A percentile compares a stretch with the other conserved stretches of the same genome.
Evolutionary conservation across 495 filamentous ascomycete species (phyloP).

Genomic region (Acidiella bohemica): DNA sequence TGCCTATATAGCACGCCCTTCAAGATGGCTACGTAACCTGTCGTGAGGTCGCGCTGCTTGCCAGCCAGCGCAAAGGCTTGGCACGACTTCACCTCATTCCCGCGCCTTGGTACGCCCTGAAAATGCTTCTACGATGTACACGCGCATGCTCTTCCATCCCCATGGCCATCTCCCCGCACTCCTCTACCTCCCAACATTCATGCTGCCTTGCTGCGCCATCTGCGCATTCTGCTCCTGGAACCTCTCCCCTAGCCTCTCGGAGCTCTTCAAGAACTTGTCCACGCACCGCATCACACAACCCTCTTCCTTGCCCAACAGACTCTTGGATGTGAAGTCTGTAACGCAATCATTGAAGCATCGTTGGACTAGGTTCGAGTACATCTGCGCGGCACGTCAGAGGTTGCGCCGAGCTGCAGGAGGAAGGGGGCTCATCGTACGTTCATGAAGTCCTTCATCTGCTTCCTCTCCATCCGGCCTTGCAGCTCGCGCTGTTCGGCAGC

Average conservation of each 20-base stretch:
- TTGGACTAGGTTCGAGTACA: conserved; percentile 93
- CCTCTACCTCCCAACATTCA: conserved; percentile 8
- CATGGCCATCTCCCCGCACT: too few relatives aligned
- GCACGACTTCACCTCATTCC: too few relatives aligned
- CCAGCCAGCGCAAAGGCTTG: too few relatives aligned
- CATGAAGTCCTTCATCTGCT: conserved; percentile 98
- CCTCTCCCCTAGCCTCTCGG: conserved; percentile 70
- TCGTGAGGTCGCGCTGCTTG: too few relatives aligned
- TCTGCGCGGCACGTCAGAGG: conserved; percentile 36
- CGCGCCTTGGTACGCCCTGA: too few relatives aligned
- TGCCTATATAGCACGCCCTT: too few relatives aligned
- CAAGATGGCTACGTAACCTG: too few relatives aligned
- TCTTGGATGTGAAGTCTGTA: conserved; percentile 97
- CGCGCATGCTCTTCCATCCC: too few relatives aligned
- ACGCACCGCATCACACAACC: conserved; percentile 86
- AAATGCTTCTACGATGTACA: too few relatives aligned
- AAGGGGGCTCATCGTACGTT: conserved; percentile 45
- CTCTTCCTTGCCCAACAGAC: conserved; percentile 70
- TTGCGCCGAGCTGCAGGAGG: neutral
- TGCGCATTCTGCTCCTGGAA: conserved; percentile 90
- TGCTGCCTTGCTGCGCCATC: conserved; percentile 57
- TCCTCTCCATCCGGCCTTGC: conserved; percentile 78
- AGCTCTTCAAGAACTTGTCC: conserved; percentile 82
- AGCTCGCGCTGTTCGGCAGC: conserved; percentile 80
- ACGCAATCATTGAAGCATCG: conserved; percentile 94